Base-by-base conservation (phyloP, 306 rosid species). In the Casuarina cunninghamiana region DNA sequence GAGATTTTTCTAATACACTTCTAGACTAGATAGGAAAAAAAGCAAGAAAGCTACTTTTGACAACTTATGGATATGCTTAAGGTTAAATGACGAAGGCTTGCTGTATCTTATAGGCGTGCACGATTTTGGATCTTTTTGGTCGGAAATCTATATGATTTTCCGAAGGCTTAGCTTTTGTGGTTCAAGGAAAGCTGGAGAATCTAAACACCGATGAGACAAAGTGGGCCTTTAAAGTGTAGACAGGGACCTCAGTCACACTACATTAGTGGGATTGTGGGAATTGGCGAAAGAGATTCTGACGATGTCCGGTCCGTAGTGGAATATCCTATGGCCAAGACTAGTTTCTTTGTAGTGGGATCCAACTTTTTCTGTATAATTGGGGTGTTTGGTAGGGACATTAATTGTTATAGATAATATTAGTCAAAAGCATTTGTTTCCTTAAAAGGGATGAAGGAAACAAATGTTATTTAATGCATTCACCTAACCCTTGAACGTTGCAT, bases 21-120 rank as follows among this genome's bases (percentile, higher is more conserved):
- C 54, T n/a, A n/a, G n/a, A n/a, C 57, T 32, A 74, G 38, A 44
- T 0, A 43, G 35, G 35, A 15, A 53, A 48, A 65, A 77, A 12
- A 51, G 16, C n/a, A 38, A 6, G 51, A 16, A 72, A 46, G 42
- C 50, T 66, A 48, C 49, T 79, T 75, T 45, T 62, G 70, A 55
- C 26, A 66, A 17, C 54, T 76, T 74, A n/a, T 81, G 78, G 85
- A 81, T 84, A 77, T 77, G 67, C 79, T 68, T 66, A 16, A 37
- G 58, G 60, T 11, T 5, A 21, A 42, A 41, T 38, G 71, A 51
- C 58, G 53, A 61, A 63, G 70, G 68, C 21, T 72, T 44, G 53
- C 50, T 6, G 4, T 44, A n/a, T 63, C 57, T 50, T 19, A 53
- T 55, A 10, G 45, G 48, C 35, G 5, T 17, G 35, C 49, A 15